A percentile compares a stretch with the other conserved stretches of the same genome.
Conservation (phyloP, 1,139 yeast genomes). For the Debaryomyces singareniensis region DNA sequence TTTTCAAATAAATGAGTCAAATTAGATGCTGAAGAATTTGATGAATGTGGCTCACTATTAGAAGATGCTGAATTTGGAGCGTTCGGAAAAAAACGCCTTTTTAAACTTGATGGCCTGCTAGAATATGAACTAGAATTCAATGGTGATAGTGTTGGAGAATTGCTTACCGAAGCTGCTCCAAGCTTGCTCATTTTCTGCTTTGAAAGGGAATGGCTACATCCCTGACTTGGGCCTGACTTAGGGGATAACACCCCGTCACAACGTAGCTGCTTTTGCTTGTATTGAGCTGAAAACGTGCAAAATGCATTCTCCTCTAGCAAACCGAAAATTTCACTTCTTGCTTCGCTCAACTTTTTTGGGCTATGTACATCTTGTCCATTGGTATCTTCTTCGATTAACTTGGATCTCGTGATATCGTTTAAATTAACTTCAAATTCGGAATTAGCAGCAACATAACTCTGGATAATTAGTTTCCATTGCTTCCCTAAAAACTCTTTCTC, state of each 20-base stretch:
- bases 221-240: neutral
- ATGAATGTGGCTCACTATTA: slow-evolving; percentile 1
- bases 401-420: slow-evolving; percentile 26
- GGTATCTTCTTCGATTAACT: slow-evolving; percentile 23
- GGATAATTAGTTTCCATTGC: slow-evolving; percentile 27
- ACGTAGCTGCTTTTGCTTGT: slow-evolving; percentile 6
- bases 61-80: slow-evolving; percentile 4
- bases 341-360: slow-evolving; percentile 32
- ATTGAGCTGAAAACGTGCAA: slow-evolving; percentile 11
- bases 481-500: slow-evolving; percentile 11
- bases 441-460: slow-evolving; percentile 22
- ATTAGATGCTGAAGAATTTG: slow-evolving; percentile 15
- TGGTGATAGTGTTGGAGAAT: neutral
- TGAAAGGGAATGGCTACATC: neutral
- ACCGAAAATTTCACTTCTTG: slow-evolving; percentile 37
- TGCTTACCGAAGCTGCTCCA: neutral
- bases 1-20: slow-evolving; percentile 24
- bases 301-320: slow-evolving; percentile 42
- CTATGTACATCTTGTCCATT: slow-evolving; percentile 24
- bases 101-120: neutral
- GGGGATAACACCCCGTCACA: slow-evolving; percentile 2
- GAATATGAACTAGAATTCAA: neutral
- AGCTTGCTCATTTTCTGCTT: too few species aligned
- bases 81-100: slow-evolving; percentile 1
- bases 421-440: slow-evolving; percentile 42